These are phyloP conservation scores for Wickerhamiella alocasiicola DNA, from an alignment of 805 yeast species.

Conservation along the genomic window DNA sequence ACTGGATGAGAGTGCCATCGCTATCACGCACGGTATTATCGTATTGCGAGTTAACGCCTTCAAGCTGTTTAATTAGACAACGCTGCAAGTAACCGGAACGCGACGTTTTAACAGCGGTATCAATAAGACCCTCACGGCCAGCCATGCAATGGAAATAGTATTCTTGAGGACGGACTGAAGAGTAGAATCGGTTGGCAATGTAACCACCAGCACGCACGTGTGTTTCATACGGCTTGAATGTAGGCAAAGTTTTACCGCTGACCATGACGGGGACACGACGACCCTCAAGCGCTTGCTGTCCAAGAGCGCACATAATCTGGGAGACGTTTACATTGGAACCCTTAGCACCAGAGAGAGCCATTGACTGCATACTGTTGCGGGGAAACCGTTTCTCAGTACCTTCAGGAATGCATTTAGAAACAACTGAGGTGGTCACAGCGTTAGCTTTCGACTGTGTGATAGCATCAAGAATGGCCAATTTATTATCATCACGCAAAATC, in stretches of 20 bases:
- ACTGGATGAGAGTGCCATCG: constrained; percentile 87
- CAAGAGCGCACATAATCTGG: constrained; percentile 97
- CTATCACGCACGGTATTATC: constrained; percentile 93
- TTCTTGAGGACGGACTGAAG: constrained; percentile 97
- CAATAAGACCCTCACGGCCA: constrained; percentile 99
- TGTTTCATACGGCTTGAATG: constrained; percentile 93
- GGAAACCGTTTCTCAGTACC: constrained; percentile 97
- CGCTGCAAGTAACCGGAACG: constrained; percentile 97
- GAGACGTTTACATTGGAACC: constrained; percentile 98
- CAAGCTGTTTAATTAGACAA: constrained; percentile 94
- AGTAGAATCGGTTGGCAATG: constrained; percentile 90
- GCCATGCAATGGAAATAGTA: constrained; percentile 99
- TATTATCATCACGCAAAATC: constrained; percentile 83
- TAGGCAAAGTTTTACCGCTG: constrained; percentile 91
- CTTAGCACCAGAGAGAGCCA: constrained; percentile 99
- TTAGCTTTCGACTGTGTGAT: constrained; percentile 89
- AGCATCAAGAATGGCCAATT: constrained; percentile 89
- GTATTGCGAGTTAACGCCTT: constrained; percentile 88
- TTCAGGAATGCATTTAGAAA: constrained; percentile 83
- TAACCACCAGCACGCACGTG: constrained; percentile 98
- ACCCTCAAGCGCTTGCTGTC: constrained; percentile 98
- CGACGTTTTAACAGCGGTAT: constrained; percentile 97
- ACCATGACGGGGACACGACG: constrained; percentile 99
- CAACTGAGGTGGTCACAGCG: constrained; percentile 86
- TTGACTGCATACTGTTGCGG: constrained; percentile 91